phyloP scores from a whole-genome alignment of 2,329 filamentous ascomycete species.

The Penicillium sp. region DNA sequence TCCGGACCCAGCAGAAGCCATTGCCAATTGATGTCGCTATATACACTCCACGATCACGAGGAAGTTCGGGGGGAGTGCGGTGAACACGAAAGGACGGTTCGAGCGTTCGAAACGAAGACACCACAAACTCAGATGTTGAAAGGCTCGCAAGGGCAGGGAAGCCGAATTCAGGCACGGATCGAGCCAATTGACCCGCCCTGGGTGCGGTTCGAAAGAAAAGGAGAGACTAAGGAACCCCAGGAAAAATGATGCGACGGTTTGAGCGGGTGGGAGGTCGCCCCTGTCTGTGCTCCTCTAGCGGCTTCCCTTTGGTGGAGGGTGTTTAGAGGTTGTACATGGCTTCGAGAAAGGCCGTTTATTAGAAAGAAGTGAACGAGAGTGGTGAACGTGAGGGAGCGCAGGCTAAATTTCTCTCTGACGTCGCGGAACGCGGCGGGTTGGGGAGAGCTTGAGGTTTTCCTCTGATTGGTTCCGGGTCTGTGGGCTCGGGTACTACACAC shows the following conservation, averaged over 20 bases:
- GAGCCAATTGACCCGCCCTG: conserved; percentile 14
- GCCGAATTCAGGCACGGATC: conserved; percentile 16
- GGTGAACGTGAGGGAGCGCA: not conserved
- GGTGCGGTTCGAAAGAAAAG: conserved; percentile 3
- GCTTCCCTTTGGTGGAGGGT: conserved; percentile 15
- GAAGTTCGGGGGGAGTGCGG: not conserved
- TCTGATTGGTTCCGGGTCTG: conserved; percentile 27
- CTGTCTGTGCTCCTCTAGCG: conserved; percentile 24
- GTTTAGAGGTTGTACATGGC: conserved; percentile 17
- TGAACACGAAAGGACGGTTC: not conserved
- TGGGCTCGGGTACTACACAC: conserved; percentile 5
- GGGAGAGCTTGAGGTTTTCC: conserved; percentile 18
- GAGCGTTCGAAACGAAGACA: not conserved
- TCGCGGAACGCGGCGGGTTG: conserved; percentile 34
- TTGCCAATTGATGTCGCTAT: not conserved
- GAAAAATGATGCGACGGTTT: conserved; percentile 2
- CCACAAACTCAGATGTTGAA: not conserved
- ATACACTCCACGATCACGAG: not conserved
- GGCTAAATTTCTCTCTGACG: conserved; percentile 22
- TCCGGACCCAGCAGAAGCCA: conserved; percentile 5
- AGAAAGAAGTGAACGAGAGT: not conserved
- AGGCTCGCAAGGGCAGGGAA: conserved; percentile 14
- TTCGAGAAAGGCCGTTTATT: conserved; percentile 1
- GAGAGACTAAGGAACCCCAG: conserved; percentile 3
- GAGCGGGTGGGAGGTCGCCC: conserved; percentile 11